phyloP scores from a whole-genome alignment of 2,329 filamentous ascomycete species.

The Zymoseptoria pseudotritici region DNA sequence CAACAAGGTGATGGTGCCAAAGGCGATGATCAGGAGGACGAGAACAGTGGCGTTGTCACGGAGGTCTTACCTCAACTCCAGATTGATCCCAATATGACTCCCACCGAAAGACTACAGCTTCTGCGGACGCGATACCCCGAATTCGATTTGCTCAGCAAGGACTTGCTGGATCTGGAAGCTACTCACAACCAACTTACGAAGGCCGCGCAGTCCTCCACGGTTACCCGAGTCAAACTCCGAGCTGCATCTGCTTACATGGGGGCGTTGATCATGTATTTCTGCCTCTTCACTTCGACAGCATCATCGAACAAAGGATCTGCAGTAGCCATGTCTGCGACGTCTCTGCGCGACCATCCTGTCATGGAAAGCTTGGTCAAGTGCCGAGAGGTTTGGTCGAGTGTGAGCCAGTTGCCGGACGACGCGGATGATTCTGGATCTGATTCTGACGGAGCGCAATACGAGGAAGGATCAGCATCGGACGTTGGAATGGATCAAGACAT shows the following conservation, averaged over 20 bases:
- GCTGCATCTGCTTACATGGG: conserved; percentile 80
- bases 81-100: conserved; percentile 69
- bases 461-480: conserved; percentile 13
- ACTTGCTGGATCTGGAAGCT: conserved; percentile 63
- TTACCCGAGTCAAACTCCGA: conserved; percentile 58
- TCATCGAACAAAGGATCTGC: conserved; percentile 44
- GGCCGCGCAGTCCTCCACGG: conserved; percentile 6
- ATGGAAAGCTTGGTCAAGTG: conserved; percentile 80
- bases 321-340: conserved; percentile 62
- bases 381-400: conserved; percentile 69
- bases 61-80: conserved; percentile 80
- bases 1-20: conserved; percentile 44
- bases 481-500: conserved; percentile 34
- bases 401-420: conserved; percentile 52
- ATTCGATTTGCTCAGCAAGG: conserved; percentile 76
- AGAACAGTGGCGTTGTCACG: conserved; percentile 55
- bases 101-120: conserved; percentile 67
- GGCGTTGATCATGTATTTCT: conserved; percentile 86
- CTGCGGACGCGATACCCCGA: conserved; percentile 81
- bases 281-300: conserved; percentile 75
- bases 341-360: conserved; percentile 80
- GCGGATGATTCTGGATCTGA: conserved; percentile 1
- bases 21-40: conserved; percentile 39
- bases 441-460: conserved; percentile 4
- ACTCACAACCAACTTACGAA: conserved; percentile 13